Evolutionary conservation across 1,139 yeast genomes (phyloP), one percentile per base, ranked within the genome.

Genomic region (Pichia sorboxylosa): DNA sequence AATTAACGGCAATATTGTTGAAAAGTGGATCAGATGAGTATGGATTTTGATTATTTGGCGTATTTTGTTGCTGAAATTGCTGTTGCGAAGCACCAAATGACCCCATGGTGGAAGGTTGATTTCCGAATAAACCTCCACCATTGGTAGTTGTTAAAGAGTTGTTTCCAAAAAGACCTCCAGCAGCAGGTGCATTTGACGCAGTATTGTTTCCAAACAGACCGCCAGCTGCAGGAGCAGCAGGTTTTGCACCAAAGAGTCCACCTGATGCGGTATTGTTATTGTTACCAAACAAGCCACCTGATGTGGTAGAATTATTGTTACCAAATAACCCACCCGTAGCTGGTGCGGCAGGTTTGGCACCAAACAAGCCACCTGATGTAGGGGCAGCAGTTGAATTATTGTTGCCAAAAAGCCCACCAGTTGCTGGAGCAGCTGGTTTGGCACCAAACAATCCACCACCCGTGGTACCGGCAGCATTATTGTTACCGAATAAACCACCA

Each of bases 1-100:
- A 17, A 18, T 31, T 32, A 10, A 31, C 24, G 13, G 44, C 40
- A n/a, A 52, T 41, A 36, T 65, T 61, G 35, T 61, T 62, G 46
- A 66, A 69, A 28, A 71, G 53, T 5, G 71, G 64, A 36, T 65
- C 66, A 38, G 63, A 60, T 1, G 76, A 75, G 42, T 71, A 71
- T 26, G 77, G 77, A 50, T 80, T 80, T 6, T 23, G 11, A 23
- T 4, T 15, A 17, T 14, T 18, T 13, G 11, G 17, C 21, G 7
- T 19, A 16, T 38, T 39, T 38, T 44, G 37, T 35, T 37, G 40
- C 27, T 37, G 34, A 11, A 17, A 20, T 27, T 19, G 29, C 39
- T 33, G 26, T 30, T 34, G 30, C n/a, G n/a, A 8, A 40, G 21
- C 40, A 9, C 62, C 63, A 43, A 60, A 59, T 13, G 58, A 42